Conservation (phyloP, 352 stramenopile genomes). For the Phytophthora crassamura region DNA sequence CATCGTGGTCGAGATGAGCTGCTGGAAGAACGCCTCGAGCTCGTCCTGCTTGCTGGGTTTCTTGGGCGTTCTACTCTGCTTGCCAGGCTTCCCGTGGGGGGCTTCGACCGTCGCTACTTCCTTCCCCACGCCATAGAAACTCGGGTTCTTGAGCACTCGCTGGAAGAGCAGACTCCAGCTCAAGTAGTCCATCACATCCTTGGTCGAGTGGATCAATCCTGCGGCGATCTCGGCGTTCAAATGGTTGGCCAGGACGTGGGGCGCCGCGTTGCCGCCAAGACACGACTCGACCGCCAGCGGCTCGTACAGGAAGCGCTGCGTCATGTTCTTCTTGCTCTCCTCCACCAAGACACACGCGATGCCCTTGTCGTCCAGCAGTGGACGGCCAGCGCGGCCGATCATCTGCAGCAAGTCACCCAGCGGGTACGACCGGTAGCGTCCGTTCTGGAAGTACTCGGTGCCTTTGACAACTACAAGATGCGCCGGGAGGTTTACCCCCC, state of each 20-base stretch:
- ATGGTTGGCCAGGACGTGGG: conserved; percentile 80
- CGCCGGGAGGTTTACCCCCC: conserved; percentile 97
- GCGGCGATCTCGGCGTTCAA: conserved; percentile 97
- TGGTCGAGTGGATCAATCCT: conserved; percentile 86
- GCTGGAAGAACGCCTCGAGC: conserved; percentile 78
- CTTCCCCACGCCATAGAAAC: conserved; percentile 92
- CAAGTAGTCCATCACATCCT: conserved; percentile 96
- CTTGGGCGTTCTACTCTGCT: conserved; percentile 28
- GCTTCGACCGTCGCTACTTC: background rate
- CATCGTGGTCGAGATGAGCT: conserved; percentile 79
- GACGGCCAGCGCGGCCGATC: conserved; percentile 97
- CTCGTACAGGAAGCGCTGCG: conserved; percentile 98
- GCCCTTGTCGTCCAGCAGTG: conserved; percentile 95
- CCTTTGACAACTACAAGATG: conserved; percentile 99
- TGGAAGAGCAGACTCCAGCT: conserved; percentile 98
- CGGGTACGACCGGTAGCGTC: conserved; percentile 97
- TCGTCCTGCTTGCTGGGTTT: conserved; percentile 37
- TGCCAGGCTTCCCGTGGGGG: conserved; percentile 10
- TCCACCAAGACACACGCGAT: conserved; percentile 97
- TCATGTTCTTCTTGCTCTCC: conserved; percentile 99
- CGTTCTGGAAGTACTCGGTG: conserved; percentile 96
- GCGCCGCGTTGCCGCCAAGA: conserved; percentile 84
- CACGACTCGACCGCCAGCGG: conserved; percentile 98
- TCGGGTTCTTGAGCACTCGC: conserved; percentile 95
- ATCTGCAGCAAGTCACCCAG: conserved; percentile 99